Percentiles rank a stretch among this genome's conserved stretches.
These are phyloP conservation scores for Huntiella omanensis DNA, from an alignment of 2,329 filamentous ascomycete species.

Conservation along the genomic window DNA sequence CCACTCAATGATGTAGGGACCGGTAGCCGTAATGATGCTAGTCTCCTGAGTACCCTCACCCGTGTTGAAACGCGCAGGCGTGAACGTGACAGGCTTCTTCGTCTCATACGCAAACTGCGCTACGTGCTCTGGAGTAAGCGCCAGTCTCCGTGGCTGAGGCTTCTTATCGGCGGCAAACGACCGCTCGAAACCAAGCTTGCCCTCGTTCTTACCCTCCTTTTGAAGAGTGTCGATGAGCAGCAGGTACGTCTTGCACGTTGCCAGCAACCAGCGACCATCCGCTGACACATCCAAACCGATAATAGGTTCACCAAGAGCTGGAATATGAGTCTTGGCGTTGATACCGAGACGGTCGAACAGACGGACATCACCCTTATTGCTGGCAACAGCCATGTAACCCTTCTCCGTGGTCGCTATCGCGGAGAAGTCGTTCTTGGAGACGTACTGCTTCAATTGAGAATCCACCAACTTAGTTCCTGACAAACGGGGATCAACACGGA, in stretches of 20 bases:
- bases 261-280: conserved; percentile 87
- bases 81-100: conserved; percentile 69
- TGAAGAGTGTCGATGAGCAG: conserved; percentile 84
- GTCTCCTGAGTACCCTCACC: conserved; percentile 67
- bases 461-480: conserved; percentile 86
- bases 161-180: conserved; percentile 83
- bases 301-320: conserved; percentile 85
- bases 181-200: conserved; percentile 94
- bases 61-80: conserved; percentile 82
- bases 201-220: conserved; percentile 85
- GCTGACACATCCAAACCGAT: conserved; percentile 89
- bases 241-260: conserved; percentile 84
- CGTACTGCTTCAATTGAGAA: conserved; percentile 83
- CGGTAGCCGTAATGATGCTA: conserved; percentile 89
- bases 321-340: conserved; percentile 93
- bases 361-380: conserved; percentile 92
- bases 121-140: conserved; percentile 75
- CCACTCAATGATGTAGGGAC: conserved; percentile 95
- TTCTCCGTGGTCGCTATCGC: conserved; percentile 87
- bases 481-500: conserved; percentile 80
- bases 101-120: conserved; percentile 97
- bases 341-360: conserved; percentile 93
- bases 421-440: conserved; percentile 93
- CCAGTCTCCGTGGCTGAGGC: conserved; percentile 78
- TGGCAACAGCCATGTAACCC: conserved; percentile 90